phyloP scores from a whole-genome alignment of 1,284 basidiomycete genomes.

The Marasmius oreades region DNA sequence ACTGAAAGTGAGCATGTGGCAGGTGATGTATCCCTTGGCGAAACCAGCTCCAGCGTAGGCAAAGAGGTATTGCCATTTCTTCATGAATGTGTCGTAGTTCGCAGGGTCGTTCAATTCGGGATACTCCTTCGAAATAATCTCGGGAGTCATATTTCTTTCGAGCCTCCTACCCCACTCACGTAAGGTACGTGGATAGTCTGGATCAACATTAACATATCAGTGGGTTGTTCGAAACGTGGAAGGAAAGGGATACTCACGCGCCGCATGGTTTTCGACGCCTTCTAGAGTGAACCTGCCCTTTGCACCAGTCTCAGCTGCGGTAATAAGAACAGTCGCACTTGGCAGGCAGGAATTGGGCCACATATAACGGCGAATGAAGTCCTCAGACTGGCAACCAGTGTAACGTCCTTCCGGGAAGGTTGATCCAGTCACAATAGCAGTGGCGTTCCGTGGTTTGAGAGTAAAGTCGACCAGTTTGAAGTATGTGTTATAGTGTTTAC shows the following conservation, averaged over 20 bases:
- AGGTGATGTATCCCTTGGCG: slow-evolving; percentile 73
- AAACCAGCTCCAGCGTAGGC: slow-evolving; percentile 75
- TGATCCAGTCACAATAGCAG: slow-evolving; percentile 74
- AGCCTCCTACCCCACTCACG: slow-evolving; percentile 83
- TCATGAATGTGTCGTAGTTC: slow-evolving; percentile 61
- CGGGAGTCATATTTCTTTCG: slow-evolving; percentile 56
- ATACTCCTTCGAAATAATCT: slow-evolving; percentile 51
- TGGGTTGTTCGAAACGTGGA: slow-evolving; percentile 2
- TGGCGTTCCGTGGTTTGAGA: slow-evolving; percentile 66
- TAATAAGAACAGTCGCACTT: slow-evolving; percentile 71
- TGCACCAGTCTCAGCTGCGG: slow-evolving; percentile 60
- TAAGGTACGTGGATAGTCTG: slow-evolving; percentile 85
- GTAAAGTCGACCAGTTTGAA: slow-evolving; percentile 81
- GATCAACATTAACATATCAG: slow-evolving; percentile 1
- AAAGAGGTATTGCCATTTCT: slow-evolving; percentile 78
- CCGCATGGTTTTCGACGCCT: slow-evolving; percentile 82
- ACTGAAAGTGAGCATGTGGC: slow-evolving; percentile 70
- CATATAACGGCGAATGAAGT: slow-evolving; percentile 89
- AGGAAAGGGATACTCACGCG: slow-evolving; percentile 45
- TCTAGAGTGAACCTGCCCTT: slow-evolving; percentile 77
- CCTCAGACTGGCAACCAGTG: slow-evolving; percentile 72
- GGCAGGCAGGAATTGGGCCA: slow-evolving; percentile 91
- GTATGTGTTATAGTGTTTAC: slow-evolving; percentile 70
- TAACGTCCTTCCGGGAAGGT: slow-evolving; percentile 83
- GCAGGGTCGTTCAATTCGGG: slow-evolving; percentile 48